phyloP scores from a whole-genome alignment of 2,329 filamentous ascomycete genomes.

The Pseudofabraea citricarpa region DNA sequence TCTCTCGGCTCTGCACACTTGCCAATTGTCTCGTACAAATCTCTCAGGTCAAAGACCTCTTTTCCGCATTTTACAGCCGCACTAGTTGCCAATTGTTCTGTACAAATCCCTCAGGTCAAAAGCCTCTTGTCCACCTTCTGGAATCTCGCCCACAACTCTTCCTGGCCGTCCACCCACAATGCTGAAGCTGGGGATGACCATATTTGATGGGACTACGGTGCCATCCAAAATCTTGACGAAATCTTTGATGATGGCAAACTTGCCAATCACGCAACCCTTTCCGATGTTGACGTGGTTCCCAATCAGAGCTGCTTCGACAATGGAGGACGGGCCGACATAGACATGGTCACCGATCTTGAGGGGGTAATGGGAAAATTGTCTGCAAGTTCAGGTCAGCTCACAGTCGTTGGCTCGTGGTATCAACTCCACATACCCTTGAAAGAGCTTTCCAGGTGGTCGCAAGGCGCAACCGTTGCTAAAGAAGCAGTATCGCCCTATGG shows the following conservation, averaged over 20 bases:
- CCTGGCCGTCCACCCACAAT: conserved; percentile 84
- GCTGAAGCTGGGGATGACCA: conserved; percentile 89
- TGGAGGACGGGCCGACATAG: conserved; percentile 70
- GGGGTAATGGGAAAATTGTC: conserved; percentile 73
- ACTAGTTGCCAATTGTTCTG: conserved; percentile 54
- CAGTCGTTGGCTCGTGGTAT: neutral
- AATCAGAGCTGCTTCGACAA: conserved; percentile 79
- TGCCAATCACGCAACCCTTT: conserved; percentile 68
- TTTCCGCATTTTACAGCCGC: neutral
- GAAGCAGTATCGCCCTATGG: conserved; percentile 88
- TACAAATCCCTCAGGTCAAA: conserved; percentile 62
- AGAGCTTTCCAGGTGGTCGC: conserved; percentile 76
- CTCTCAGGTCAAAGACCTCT: neutral
- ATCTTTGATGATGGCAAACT: conserved; percentile 90
- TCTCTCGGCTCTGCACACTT: no score
- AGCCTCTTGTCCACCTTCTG: conserved; percentile 62
- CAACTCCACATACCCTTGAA: conserved; percentile 60
- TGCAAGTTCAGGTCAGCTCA: conserved; percentile 22
- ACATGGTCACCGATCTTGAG: conserved; percentile 94
- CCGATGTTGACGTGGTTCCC: conserved; percentile 86
- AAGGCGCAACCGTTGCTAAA: conserved; percentile 74
- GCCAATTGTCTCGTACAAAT: no score
- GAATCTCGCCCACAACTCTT: conserved; percentile 74
- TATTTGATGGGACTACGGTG: conserved; percentile 76
- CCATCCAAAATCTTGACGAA: conserved; percentile 84